phyloP scores from a whole-genome alignment of 345 rosid genomes.

The Trapa incisa region DNA sequence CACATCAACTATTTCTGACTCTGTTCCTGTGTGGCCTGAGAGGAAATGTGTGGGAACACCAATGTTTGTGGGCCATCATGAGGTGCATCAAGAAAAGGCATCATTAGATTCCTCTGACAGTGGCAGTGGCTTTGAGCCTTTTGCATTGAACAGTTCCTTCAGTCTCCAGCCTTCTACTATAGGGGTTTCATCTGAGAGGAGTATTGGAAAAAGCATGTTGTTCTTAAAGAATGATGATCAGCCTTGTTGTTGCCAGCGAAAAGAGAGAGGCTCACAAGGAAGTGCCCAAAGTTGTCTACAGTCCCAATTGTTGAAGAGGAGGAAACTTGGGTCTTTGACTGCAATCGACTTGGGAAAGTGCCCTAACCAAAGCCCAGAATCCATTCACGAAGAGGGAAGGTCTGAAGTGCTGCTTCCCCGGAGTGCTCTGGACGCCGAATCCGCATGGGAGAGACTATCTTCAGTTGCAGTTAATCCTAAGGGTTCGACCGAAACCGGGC shows the following conservation, averaged over 20 bases:
- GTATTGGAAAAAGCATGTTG: conserved; percentile 25
- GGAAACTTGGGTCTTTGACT: conserved; percentile 31
- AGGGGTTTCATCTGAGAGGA: conserved; percentile 19
- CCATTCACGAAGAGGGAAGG: conserved; percentile 21
- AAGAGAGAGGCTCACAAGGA: conserved; percentile 49
- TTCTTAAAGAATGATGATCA: conserved; percentile 33
- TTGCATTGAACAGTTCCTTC: conserved; percentile 11
- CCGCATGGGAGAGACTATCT: neutral
- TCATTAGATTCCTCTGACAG: neutral
- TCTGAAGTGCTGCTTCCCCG: conserved; percentile 20
- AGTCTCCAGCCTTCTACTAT: conserved; percentile 17
- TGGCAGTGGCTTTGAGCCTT: neutral
- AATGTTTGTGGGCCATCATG: conserved; percentile 22
- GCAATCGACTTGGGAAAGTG: conserved; percentile 24
- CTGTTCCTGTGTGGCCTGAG: conserved; percentile 27
- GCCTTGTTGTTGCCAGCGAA: conserved; percentile 87
- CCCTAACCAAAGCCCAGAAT: conserved; percentile 15
- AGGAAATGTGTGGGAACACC: conserved; percentile 25
- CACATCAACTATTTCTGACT: conserved; percentile 61
- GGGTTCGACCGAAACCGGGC: conserved; percentile 18
- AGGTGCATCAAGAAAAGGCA: conserved; percentile 22
- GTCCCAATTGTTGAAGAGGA: conserved; percentile 44
- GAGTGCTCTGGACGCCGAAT: conserved; percentile 14
- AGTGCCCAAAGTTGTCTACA: conserved; percentile 35
- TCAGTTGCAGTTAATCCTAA: neutral